A percentile compares a stretch with the other conserved stretches of the same genome.
These are phyloP conservation scores for Leishmania lainsoni DNA, from an alignment of 208 protist genomes.

Conservation along the genomic window DNA sequence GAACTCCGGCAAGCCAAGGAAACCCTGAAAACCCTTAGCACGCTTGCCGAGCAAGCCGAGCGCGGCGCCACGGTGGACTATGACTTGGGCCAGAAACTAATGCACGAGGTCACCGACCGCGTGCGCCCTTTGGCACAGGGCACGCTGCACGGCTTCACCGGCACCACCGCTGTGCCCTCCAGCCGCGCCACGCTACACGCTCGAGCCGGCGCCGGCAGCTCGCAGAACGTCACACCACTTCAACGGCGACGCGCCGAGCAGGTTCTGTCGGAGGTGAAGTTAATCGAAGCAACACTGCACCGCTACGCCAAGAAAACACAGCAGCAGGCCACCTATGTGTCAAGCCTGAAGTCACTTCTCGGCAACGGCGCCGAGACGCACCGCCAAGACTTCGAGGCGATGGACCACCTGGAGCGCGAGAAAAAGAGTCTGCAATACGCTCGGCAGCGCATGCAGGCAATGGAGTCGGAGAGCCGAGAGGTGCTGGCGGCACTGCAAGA, in stretches of 20 bases:
- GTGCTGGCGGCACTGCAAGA: constrained; percentile 69
- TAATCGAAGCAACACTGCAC: constrained; percentile 51
- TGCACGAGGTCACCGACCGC: constrained; percentile 24
- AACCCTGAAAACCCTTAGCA: constrained; percentile 36
- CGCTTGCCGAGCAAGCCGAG: constrained; percentile 49
- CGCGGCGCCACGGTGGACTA: constrained; percentile 40
- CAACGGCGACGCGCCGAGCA: constrained; percentile 67
- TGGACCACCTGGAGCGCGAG: constrained; percentile 64
- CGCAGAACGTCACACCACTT: constrained; percentile 45
- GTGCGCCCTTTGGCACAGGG: constrained; percentile 43
- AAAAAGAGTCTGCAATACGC: constrained; percentile 70
- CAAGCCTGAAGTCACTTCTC: constrained; percentile 54
- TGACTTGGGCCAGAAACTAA: constrained; percentile 16
- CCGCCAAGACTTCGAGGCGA: constrained; percentile 42
- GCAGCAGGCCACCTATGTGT: constrained; percentile 36
- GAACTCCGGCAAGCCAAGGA: constrained; percentile 58
- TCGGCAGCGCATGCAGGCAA: constrained; percentile 62
- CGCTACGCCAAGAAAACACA: constrained; percentile 44
- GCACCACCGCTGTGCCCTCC: constrained; percentile 21
- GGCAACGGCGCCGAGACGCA: constrained; percentile 33
- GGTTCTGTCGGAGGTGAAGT: constrained; percentile 61
- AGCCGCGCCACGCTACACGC: constrained; percentile 16
- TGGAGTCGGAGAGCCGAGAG: constrained; percentile 66
- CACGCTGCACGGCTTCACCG: constrained; percentile 14
- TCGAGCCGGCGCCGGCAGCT: constrained; percentile 10